phyloP scores from a whole-genome alignment of 306 rosid species.

The Sophora flavescens region DNA sequence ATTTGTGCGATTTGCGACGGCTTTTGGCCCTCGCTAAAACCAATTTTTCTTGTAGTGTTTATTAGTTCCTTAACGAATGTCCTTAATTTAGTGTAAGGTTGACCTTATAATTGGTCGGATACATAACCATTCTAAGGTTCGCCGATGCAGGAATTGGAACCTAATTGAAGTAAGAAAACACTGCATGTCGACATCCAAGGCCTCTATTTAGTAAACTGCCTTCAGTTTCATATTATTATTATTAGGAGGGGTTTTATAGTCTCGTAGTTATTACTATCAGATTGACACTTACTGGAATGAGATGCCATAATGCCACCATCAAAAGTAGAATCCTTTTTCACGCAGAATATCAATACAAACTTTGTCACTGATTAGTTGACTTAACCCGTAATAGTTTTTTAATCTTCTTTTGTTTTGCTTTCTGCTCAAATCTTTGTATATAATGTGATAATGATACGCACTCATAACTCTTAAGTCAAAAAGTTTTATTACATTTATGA shows the following conservation, averaged over 20 bases:
- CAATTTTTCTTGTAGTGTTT: too few species aligned
- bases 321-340: conserved; percentile 2
- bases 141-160: not conserved
- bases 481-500: not conserved
- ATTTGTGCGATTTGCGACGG: too few species aligned
- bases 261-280: not conserved
- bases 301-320: conserved; percentile 37
- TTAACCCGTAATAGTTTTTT: not conserved
- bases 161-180: not conserved
- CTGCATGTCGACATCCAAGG: not conserved
- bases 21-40: too few species aligned
- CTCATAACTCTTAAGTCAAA: not conserved
- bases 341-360: conserved; percentile 28
- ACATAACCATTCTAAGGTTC: not conserved
- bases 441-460: not conserved
- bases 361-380: not conserved
- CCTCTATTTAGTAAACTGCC: not conserved
- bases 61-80: too few species aligned
- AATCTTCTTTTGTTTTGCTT: not conserved
- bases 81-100: not conserved
- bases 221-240: not conserved
- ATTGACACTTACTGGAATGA: not conserved
- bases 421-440: not conserved
- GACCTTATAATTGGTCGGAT: not conserved
- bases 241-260: not conserved